Evolutionary conservation across 495 filamentous ascomycete species (phyloP), one percentile per base, ranked within the genome.

Genomic region (Pyrenula massariospora): DNA sequence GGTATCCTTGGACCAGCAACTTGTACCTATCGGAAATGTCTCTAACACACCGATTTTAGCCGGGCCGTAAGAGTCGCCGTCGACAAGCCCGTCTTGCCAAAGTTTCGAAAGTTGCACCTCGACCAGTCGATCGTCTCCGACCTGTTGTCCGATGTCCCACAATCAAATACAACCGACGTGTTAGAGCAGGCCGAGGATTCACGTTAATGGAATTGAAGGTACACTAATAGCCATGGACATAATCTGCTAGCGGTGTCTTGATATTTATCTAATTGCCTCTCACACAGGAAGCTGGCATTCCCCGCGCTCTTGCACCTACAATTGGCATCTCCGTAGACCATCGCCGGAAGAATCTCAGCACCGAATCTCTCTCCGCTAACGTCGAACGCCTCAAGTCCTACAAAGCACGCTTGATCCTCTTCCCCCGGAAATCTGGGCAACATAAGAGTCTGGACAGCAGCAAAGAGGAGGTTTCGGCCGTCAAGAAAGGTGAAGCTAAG

Each of bases 81-180:
- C 85, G 93, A 66, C 79, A 91, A 74, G 87, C 90, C 59, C 91
- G 93, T 74, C 81, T 86, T 67, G 78, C 84, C 56, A 97, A 97
- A 85, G 92, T 91, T 65, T 89, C 91, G 66, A 83, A 86, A 63
- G 80, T 97, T 68, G 93, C 94, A 66, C 94, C 93, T 67, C 89
- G 92, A 67, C 93, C 93, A 61, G 89, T 96, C 72, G 93, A 98
- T 84, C 91, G 89, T 79, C 83, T 98, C 63, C 84, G 92, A 66
- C 93, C 93, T 60, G 77, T 98, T 74, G 91, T 97, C 60, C 87
- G 89, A 72, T 96, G 89, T 84, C 89, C 91, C 65, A 85, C 82
- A 54, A 74, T 95, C 83, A 95, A 93, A 83, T 97, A 96, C 81
- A 98, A 98, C 87, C 91, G 93, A 68, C 91, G 91, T 69, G 86